A percentile compares a stretch with the other conserved stretches of the same genome.
Evolutionary conservation across 768 basidiomycete species (phyloP).

Genomic region (Cantharellus cinnabarinus): DNA sequence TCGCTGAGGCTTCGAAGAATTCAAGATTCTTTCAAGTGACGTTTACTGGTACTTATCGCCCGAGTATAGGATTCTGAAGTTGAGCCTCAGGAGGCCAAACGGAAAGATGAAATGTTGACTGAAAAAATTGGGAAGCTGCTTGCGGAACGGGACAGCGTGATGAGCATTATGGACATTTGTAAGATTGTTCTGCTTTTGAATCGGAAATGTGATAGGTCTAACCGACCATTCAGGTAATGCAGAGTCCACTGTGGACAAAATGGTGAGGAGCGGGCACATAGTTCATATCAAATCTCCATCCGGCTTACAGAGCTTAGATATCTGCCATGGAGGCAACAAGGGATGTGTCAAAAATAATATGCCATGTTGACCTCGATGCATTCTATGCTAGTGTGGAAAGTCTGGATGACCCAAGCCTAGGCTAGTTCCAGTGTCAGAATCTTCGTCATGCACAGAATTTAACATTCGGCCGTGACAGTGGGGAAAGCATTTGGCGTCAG

Average conservation of each 20-base stretch:
- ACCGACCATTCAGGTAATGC: conserved; percentile 27
- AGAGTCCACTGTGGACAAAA: conserved; percentile 43
- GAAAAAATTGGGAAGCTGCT: conserved; percentile 52
- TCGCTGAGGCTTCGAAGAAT: conserved; percentile 79
- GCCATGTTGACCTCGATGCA: conserved; percentile 93
- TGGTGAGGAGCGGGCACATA: conserved; percentile 23
- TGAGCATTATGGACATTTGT: conserved; percentile 39
- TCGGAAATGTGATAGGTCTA: conserved; percentile 1
- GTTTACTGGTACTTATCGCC: neutral
- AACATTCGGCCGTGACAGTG: conserved; percentile 23
- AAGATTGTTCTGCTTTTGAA: conserved; percentile 1
- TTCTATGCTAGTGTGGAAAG: conserved; percentile 67
- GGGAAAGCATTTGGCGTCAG: conserved; percentile 42
- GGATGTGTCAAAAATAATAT: conserved; percentile 66
- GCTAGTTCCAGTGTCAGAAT: neutral
- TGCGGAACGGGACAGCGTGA: conserved; percentile 36
- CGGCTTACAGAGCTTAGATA: conserved; percentile 16
- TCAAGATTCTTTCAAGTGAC: conserved; percentile 47
- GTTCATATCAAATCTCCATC: neutral
- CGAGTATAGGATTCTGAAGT: neutral
- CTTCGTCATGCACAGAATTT: conserved; percentile 23
- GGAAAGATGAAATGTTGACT: conserved; percentile 66
- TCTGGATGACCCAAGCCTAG: neutral
- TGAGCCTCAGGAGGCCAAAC: conserved; percentile 57
- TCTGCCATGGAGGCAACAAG: conserved; percentile 49